Conservation (phyloP, 495 filamentous ascomycete genomes). For the Staphylotrichum longicolle region DNA sequence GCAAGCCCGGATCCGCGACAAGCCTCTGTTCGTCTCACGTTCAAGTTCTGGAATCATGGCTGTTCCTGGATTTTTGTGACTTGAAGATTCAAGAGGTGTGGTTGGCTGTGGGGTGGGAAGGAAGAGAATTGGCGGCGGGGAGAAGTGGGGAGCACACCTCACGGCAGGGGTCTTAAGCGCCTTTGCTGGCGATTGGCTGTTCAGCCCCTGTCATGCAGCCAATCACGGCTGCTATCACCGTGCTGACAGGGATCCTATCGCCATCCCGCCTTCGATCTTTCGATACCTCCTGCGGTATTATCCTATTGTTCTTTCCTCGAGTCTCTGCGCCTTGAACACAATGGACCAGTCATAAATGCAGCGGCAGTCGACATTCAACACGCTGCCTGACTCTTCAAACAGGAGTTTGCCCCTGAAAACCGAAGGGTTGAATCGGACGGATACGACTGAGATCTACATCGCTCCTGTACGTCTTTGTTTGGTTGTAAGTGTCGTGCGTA, state of each 20-base stretch:
- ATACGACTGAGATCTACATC: too few species aligned
- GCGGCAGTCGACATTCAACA: not conserved
- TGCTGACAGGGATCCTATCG: slow-evolving; percentile 30
- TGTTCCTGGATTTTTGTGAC: slow-evolving; percentile 10
- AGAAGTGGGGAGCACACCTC: slow-evolving; percentile 15
- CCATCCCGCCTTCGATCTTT: slow-evolving; percentile 27
- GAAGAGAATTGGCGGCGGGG: slow-evolving; percentile 17
- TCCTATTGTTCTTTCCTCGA: slow-evolving; percentile 29
- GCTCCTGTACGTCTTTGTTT: too few species aligned
- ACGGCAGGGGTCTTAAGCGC: slow-evolving; percentile 32
- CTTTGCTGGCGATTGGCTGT: slow-evolving; percentile 32
- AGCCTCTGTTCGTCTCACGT: not conserved
- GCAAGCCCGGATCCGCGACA: not conserved
- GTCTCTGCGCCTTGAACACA: slow-evolving; percentile 3
- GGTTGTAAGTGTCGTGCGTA: too few species aligned
- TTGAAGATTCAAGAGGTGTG: slow-evolving; percentile 18
- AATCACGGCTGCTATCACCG: slow-evolving; percentile 37
- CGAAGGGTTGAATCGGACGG: not conserved
- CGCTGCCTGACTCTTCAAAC: not conserved
- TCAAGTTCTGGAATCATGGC: not conserved
- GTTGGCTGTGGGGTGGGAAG: slow-evolving; percentile 18
- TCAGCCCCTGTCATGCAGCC: slow-evolving; percentile 28
- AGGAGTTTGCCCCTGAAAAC: not conserved
- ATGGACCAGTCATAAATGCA: slow-evolving; percentile 11
- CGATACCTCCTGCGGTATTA: slow-evolving; percentile 27